Conservation (phyloP, 2,329 filamentous ascomycete genomes). For the Xylariaceae sp. region DNA sequence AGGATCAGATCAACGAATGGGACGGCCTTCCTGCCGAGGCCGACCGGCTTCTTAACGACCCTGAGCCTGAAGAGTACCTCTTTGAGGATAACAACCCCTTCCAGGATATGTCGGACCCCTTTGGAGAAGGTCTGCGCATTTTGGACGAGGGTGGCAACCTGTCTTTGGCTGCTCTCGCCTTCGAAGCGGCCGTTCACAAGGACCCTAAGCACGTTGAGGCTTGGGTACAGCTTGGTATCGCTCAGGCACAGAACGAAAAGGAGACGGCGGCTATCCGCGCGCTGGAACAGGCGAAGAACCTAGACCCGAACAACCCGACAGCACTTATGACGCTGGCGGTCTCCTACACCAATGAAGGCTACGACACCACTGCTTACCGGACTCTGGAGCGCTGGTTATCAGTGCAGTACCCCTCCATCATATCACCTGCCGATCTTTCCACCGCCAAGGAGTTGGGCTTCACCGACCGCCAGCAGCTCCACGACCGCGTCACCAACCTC, state of each 20-base stretch:
- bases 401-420: slow-evolving; percentile 84
- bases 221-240: slow-evolving; percentile 86
- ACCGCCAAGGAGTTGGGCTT: slow-evolving; percentile 82
- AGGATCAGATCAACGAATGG: slow-evolving; percentile 58
- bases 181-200: slow-evolving; percentile 91
- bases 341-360: slow-evolving; percentile 97
- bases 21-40: slow-evolving; percentile 42
- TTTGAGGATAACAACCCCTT: slow-evolving; percentile 96
- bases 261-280: slow-evolving; percentile 93
- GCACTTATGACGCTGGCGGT: slow-evolving; percentile 94
- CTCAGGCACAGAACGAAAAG: slow-evolving; percentile 98
- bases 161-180: slow-evolving; percentile 86
- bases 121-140: slow-evolving; percentile 87
- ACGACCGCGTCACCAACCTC: slow-evolving; percentile 81
- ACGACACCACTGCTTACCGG: slow-evolving; percentile 93
- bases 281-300: slow-evolving; percentile 81
- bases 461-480: slow-evolving; percentile 83
- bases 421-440: slow-evolving; percentile 66
- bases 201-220: slow-evolving; percentile 82
- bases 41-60: slow-evolving; percentile 53
- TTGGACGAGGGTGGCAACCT: slow-evolving; percentile 92
- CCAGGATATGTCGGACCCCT: slow-evolving; percentile 73
- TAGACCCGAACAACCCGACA: slow-evolving; percentile 79
- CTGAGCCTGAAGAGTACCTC: slow-evolving; percentile 80
- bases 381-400: slow-evolving; percentile 95